These are phyloP conservation scores for Tuber calosporum DNA, from an alignment of 495 filamentous ascomycete species.

Conservation along the genomic window DNA sequence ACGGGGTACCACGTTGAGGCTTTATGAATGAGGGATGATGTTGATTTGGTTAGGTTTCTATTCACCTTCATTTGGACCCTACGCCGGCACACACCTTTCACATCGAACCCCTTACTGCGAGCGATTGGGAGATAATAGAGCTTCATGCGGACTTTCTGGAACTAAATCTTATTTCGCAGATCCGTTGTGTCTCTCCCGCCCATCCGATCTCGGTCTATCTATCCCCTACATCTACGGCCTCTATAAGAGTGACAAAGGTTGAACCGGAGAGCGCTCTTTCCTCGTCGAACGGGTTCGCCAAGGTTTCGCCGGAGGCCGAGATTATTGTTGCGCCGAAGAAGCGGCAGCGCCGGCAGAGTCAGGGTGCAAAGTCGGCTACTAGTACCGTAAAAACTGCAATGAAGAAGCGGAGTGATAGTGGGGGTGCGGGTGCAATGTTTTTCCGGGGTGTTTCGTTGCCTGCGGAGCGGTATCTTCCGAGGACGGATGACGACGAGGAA, in stretches of 20 bases:
- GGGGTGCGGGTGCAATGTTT: conserved; percentile 60
- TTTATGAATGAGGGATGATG: neutral
- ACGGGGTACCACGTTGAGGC: neutral
- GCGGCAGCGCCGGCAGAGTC: conserved; percentile 48
- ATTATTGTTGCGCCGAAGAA: conserved; percentile 93
- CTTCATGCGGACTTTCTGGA: conserved; percentile 91
- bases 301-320: conserved; percentile 86
- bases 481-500: conserved; percentile 47
- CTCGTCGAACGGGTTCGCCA: conserved; percentile 63
- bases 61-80: conserved; percentile 77
- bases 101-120: conserved; percentile 88
- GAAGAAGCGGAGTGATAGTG: conserved; percentile 63
- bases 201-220: conserved; percentile 89
- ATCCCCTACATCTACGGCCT: conserved; percentile 90
- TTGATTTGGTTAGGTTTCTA: conserved; percentile 49
- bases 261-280: conserved; percentile 47
- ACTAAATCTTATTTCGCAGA: conserved; percentile 84
- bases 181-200: conserved; percentile 63
- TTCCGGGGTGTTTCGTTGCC: conserved; percentile 64
- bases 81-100: conserved; percentile 85
- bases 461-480: conserved; percentile 25
- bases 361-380: conserved; percentile 57
- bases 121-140: conserved; percentile 99
- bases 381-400: conserved; percentile 62
- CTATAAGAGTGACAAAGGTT: conserved; percentile 51